These are phyloP conservation scores for Penicillium glabrum DNA, from an alignment of 2,329 filamentous ascomycete genomes.

Conservation along the genomic window DNA sequence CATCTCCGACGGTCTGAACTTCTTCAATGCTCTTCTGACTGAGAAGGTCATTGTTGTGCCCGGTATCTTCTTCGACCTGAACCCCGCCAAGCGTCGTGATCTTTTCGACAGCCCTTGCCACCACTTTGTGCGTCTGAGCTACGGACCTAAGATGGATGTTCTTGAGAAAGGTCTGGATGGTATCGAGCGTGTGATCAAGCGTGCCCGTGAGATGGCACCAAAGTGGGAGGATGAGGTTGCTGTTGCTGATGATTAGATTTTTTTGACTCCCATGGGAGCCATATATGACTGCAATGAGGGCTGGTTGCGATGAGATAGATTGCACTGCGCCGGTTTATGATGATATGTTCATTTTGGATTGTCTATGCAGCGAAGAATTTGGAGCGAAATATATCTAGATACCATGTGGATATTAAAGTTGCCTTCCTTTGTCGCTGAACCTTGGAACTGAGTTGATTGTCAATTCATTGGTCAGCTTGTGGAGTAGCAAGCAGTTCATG, in stretches of 20 bases:
- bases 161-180: constrained; percentile 78
- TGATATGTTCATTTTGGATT: neutral
- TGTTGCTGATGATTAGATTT: constrained; percentile 32
- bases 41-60: constrained; percentile 97
- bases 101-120: constrained; percentile 94
- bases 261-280: neutral
- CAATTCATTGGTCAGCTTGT: neutral
- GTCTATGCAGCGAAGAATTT: neutral
- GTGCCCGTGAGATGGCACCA: constrained; percentile 34
- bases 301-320: neutral
- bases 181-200: constrained; percentile 74
- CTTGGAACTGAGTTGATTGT: neutral
- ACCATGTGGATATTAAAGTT: neutral
- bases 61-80: constrained; percentile 96
- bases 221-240: constrained; percentile 40
- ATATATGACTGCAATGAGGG: neutral
- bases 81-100: constrained; percentile 84
- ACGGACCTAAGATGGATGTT: constrained; percentile 78
- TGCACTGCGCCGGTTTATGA: neutral
- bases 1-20: constrained; percentile 91
- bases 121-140: constrained; percentile 82
- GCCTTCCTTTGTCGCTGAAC: neutral
- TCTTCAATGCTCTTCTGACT: constrained; percentile 89
- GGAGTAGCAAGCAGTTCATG: too few relatives aligned
- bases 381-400: neutral